A percentile compares a stretch with the other conserved stretches of the same genome.
These are phyloP conservation scores for Aspergillus cavernicola DNA, from an alignment of 495 filamentous ascomycete genomes.

Conservation along the genomic window DNA sequence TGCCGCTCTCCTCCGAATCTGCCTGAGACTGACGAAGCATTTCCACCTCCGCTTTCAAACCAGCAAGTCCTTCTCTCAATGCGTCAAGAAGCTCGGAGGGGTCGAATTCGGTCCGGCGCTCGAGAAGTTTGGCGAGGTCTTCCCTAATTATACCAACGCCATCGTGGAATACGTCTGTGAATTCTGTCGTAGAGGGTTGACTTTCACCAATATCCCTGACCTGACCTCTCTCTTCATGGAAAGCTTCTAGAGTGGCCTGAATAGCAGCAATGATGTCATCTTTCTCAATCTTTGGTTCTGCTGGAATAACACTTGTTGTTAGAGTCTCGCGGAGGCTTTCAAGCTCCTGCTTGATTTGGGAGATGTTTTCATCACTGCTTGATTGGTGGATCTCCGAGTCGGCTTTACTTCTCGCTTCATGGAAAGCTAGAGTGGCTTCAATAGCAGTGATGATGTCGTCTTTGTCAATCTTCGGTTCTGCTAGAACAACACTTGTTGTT, in stretches of 20 bases:
- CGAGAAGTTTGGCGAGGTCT: constrained; percentile 71
- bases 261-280: constrained; percentile 64
- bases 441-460: constrained; percentile 64
- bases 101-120: constrained; percentile 76
- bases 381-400: too few relatives aligned
- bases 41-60: constrained; percentile 72
- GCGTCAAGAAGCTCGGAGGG: constrained; percentile 84
- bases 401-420: neutral
- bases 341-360: neutral
- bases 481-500: too few relatives aligned
- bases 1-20: constrained; percentile 38
- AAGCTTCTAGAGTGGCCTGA: constrained; percentile 58
- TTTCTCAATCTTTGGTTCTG: constrained; percentile 30
- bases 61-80: constrained; percentile 71
- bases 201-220: constrained; percentile 40
- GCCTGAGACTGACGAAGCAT: constrained; percentile 55
- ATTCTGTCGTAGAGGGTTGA: constrained; percentile 59
- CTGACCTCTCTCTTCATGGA: constrained; percentile 28
- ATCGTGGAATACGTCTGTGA: constrained; percentile 79
- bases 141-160: constrained; percentile 68
- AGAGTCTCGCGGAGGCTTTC: neutral
- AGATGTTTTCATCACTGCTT: neutral
- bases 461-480: constrained; percentile 31
- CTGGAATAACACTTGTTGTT: constrained; percentile 15
- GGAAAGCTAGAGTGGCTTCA: constrained; percentile 60